Conservation (phyloP, 768 basidiomycete genomes). For the Tephrocybe rancida region DNA sequence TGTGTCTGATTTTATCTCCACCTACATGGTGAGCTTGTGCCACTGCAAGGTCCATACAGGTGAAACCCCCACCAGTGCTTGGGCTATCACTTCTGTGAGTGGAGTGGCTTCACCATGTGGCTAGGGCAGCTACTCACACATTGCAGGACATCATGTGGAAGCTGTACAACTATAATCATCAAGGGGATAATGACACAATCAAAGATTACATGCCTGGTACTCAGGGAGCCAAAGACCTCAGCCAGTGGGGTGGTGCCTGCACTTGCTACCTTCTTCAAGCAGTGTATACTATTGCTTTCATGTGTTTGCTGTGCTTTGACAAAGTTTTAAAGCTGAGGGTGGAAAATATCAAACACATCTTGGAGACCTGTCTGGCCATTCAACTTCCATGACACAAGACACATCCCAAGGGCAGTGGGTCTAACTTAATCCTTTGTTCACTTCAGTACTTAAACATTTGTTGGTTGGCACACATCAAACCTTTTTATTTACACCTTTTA, state of each 20-base stretch:
- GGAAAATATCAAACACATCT: constrained; percentile 22
- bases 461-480: constrained; percentile 30
- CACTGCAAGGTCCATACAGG: constrained; percentile 28
- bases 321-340: constrained; percentile 35
- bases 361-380: constrained; percentile 14
- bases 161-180: constrained; percentile 28
- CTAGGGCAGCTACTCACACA: constrained; percentile 23
- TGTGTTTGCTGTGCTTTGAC: constrained; percentile 34
- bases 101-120: constrained; percentile 26
- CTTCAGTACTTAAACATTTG: too few species aligned
- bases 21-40: constrained; percentile 28
- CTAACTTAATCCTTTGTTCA: too few species aligned
- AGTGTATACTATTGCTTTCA: constrained; percentile 33
- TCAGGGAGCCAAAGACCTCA: constrained; percentile 4
- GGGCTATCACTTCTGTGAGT: constrained; percentile 27
- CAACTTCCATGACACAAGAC: constrained; percentile 29
- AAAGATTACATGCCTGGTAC: constrained; percentile 16
- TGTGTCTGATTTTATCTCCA: constrained; percentile 23
- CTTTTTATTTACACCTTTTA: constrained; percentile 27
- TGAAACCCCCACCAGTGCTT: constrained; percentile 26
- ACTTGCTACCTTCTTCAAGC: constrained; percentile 28
- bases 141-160: constrained; percentile 23
- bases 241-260: constrained; percentile 32
- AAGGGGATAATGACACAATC: constrained; percentile 17
- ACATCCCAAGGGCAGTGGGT: constrained; percentile 27